phyloP scores from a whole-genome alignment of 1,139 yeast genomes.

The Candida gigantensis region DNA sequence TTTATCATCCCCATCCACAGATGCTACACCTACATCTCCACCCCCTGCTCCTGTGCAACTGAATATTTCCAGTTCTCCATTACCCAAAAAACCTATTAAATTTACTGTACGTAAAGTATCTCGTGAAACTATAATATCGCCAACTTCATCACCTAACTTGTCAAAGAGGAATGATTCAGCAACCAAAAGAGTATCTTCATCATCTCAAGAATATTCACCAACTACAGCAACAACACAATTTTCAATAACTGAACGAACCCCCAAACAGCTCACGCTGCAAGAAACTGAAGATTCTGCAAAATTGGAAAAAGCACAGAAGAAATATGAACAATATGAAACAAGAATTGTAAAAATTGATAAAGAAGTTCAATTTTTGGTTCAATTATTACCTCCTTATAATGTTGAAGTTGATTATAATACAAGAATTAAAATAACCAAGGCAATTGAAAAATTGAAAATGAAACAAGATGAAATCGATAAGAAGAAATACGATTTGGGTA shows the following conservation, averaged over 20 bases:
- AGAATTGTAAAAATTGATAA: conserved; percentile 41
- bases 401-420: conserved; percentile 49
- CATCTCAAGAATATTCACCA: conserved; percentile 10
- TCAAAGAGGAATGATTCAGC: too few relatives aligned
- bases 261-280: too few relatives aligned
- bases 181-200: conserved; percentile 19
- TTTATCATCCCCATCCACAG: conserved; percentile 4
- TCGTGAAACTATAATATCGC: conserved; percentile 29
- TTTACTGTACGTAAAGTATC: conserved; percentile 48
- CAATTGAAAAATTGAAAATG: conserved; percentile 43
- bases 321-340: conserved; percentile 37
- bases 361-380: conserved; percentile 41
- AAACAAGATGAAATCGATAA: conserved; percentile 47
- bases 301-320: conserved; percentile 27
- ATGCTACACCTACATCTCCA: conserved; percentile 7
- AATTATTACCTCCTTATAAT: conserved; percentile 47
- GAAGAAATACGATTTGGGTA: conserved; percentile 46
- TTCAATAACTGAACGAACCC: too few relatives aligned
- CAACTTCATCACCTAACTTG: conserved; percentile 13
- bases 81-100: conserved; percentile 32
- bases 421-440: conserved; percentile 41
- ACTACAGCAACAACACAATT: too few relatives aligned
- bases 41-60: too few relatives aligned
- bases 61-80: conserved; percentile 7
- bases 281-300: too few relatives aligned